These are phyloP conservation scores for Scedosporium minutisporum DNA, from an alignment of 2,329 filamentous ascomycete species.

Conservation along the genomic window DNA sequence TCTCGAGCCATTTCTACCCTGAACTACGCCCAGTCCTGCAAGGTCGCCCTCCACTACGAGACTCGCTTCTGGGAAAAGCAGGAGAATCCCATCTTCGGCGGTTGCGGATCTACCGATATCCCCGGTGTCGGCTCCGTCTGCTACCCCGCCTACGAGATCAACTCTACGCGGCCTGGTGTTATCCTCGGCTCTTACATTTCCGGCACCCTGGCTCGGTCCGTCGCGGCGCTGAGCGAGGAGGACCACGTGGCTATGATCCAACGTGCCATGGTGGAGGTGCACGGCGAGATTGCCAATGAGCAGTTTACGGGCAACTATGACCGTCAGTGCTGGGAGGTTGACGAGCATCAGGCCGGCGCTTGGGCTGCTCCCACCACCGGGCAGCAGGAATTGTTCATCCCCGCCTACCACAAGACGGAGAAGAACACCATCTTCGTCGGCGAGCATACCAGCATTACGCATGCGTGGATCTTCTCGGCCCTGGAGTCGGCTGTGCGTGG, in stretches of 20 bases:
- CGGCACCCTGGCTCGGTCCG: constrained; percentile 27
- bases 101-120: constrained; percentile 50
- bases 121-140: constrained; percentile 52
- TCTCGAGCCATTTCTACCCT: constrained; percentile 36
- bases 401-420: constrained; percentile 59
- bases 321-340: constrained; percentile 55
- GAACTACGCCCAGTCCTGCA: constrained; percentile 37
- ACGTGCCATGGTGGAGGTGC: constrained; percentile 56
- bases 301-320: constrained; percentile 57
- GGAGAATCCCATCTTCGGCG: constrained; percentile 49
- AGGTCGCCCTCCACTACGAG: constrained; percentile 57
- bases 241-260: constrained; percentile 56
- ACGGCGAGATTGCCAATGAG: constrained; percentile 33
- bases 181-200: constrained; percentile 51
- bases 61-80: constrained; percentile 51
- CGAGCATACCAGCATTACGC: constrained; percentile 62
- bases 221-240: constrained; percentile 39
- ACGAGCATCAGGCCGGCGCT: constrained; percentile 50
- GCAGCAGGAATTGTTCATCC: constrained; percentile 60
- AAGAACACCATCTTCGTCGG: constrained; percentile 54
- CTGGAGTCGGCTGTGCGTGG: constrained; percentile 59
- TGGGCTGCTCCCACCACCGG: constrained; percentile 53
- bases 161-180: constrained; percentile 51
- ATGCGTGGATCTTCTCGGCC: constrained; percentile 60
- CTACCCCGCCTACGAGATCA: constrained; percentile 59